Base-by-base conservation (phyloP, 2,329 filamentous ascomycete species). In the Balansia obtecta region DNA sequence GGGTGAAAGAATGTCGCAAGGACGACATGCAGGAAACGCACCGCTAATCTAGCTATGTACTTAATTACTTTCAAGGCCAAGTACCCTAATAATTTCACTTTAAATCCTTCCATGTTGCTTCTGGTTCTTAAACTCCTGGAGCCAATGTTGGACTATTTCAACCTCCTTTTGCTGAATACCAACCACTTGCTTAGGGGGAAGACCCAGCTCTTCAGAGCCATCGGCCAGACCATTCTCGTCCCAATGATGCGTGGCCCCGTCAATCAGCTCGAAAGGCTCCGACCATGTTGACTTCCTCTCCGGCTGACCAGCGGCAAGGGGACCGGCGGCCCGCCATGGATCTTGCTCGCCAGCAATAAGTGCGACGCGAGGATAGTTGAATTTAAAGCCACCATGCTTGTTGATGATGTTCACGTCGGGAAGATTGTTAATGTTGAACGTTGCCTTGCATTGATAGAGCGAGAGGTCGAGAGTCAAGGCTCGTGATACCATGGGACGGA, bases 181-280 rank as follows among this genome's bases (percentile, higher is more conserved):
- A 3, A 68, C 70, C 6, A 88, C 74, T 2, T 79, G 67, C 1
- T 65, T 60, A 0, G 83, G 83, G 1, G 83, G 83, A 33, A 87
- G 60, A 0, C 67, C 65, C 0, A 82, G 83, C 62, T 86, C 72
- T 51, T 83, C 34, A 8, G 12, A 64, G 46, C 82, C 79, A 1
- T 58, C 58, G 0, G 43, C 46, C n/a, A 85, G 58, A 1, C 82
- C 81, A 55, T 85, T 83, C 67, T 85, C 82, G 56, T 87, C 85
- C 83, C 85, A 93, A 62, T 91, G 86, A 64, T 94, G 88, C 18
- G 90, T 85, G 0, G 79, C 86, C n/a, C 76, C 76, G 3, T 74
- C 69, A 44, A 94, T 88, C 44, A 91, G 61, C n/a, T 87, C 73
- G 55, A 83, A 86, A 0, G 87, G 87, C 68, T 89, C 76, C 45